Evolutionary conservation across 202 grass and related monocot genomes (phyloP), one percentile per base, ranked within the genome.

Genomic region (Musa balbisiana): DNA sequence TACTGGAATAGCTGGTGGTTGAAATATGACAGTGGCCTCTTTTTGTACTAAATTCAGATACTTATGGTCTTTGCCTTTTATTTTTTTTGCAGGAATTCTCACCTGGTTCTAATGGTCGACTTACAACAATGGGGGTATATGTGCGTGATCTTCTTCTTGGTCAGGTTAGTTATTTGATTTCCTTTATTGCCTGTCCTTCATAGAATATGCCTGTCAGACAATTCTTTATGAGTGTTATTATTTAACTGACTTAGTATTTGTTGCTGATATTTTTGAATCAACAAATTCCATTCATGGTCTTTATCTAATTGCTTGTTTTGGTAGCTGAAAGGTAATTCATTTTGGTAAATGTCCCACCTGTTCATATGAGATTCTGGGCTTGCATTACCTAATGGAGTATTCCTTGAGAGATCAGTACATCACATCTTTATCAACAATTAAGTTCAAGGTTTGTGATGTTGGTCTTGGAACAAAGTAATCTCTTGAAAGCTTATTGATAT

Each of bases 61-160:
- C 22, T 56, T 74, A 50, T 51, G 33, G 33, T 43, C 4, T 43
- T 24, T 26, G 66, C 2, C 68, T 69, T 62, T 56, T 80, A 72
- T 56, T 25, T 19, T 13, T 80, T 75, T 56, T 82, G 80, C 80
- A 94, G 95, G 85, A 95, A 79, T 98, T 94, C 68, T 87, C 89
- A 15, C 91, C 95, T 53, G 95, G 93, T 80, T 94, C 85, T 52
- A 92, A 85, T 84, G 87, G 89, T 21, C 80, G 81, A 51, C 78
- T 87, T 80, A 92, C 91, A 82, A 99, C 95, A 78, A 94, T 99
- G 87, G 95, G 95, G 74, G 95, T 94, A 67, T 99, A 94, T 86
- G 85, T 94, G 21, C 89, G 91, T 72, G 95, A 98, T 88, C 91
- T 98, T 87, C 83, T 98, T 69, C 95, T 92, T 81, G 95, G 95